Base-by-base conservation (phyloP, 2,329 filamentous ascomycete genomes). In the Talaromyces pinophilus region DNA sequence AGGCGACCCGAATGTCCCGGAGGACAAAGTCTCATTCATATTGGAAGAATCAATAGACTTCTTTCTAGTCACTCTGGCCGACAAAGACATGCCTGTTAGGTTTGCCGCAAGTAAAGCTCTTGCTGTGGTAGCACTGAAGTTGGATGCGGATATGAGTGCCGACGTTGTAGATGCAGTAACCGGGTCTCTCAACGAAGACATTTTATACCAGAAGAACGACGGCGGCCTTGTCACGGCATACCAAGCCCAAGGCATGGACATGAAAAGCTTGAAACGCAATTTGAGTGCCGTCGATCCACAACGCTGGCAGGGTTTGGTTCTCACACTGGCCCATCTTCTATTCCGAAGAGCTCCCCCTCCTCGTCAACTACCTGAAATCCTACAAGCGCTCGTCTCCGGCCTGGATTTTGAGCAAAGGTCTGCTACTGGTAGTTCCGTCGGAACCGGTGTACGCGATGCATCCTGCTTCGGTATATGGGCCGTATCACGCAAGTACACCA, bases 401-500 rank as follows among this genome's bases (percentile, higher is more conserved):
- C 82, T 98, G 30, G 88, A 88, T 0, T 99, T 98, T 74, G 93
- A 99, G 77, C 92, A 97, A 73, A 86, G 93, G 67, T 91, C 90
- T 55, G 87, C 92, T 0, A 92, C 92, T 2, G 94, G 95, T n/a
- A 88, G 86, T 13, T 93, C 92, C 2, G 84, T 94, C 11, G 95
- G 95, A 1, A 90, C 92, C 1, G 97, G 96, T 71, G 93, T 99
- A 17, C 88, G 95, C 57, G 95, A 99, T 80, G 94, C 95, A 13
- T 92, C 95, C 2, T 97, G 93, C 76, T 99, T 98, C 76, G 95
- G 95, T 6, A 90, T 98, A 28, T 99, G 95, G 95, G 91, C 93
- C 1, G 78, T 98, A 7, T 92, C 94, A 25, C 86, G 95, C 64
- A 89, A 94, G 64, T 99, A 98, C 72, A 88, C 87, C 0, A 97